Conservation (phyloP, 2,329 filamentous ascomycete species). For the Magnaporthiopsis rhizophila region DNA sequence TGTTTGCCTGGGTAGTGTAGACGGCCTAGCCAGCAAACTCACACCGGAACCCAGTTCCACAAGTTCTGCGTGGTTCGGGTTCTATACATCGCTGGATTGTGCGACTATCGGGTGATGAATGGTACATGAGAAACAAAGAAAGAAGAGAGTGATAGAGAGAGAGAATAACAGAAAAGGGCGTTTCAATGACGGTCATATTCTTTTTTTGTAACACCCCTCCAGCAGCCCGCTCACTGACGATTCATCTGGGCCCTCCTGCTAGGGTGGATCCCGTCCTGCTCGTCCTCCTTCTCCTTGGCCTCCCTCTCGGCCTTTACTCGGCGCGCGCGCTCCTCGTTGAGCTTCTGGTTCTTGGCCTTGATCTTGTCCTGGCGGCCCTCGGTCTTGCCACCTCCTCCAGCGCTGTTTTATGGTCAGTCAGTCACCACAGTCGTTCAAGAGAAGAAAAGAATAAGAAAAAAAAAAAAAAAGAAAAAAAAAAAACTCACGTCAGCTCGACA, state of each 20-base stretch:
- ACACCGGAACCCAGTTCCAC: background rate
- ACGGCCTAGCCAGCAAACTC: background rate
- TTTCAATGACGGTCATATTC: background rate
- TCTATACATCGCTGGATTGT: background rate
- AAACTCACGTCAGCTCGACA: slow-evolving; percentile 73
- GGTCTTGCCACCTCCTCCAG: slow-evolving; percentile 78
- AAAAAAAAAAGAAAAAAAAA: slow-evolving; percentile 15
- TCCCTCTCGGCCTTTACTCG: slow-evolving; percentile 36
- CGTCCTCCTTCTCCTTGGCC: slow-evolving; percentile 25
- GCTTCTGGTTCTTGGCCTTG: slow-evolving; percentile 74
- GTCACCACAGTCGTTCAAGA: background rate
- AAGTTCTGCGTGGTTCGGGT: background rate
- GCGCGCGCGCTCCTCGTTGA: slow-evolving; percentile 56
- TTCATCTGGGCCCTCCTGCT: slow-evolving; percentile 32
- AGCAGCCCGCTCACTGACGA: background rate
- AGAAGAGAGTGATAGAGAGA: background rate
- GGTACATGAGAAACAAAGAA: background rate
- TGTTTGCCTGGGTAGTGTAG: background rate
- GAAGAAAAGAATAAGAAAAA: slow-evolving; percentile 7
- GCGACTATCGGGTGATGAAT: background rate
- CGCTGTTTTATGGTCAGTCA: slow-evolving; percentile 36
- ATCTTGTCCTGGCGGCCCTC: slow-evolving; percentile 68
- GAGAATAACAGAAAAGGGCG: background rate
- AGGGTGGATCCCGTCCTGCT: slow-evolving; percentile 38
- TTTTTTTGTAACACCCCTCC: background rate